A percentile compares a stretch with the other conserved stretches of the same genome.
phyloP scores from a whole-genome alignment of 371 early-diverging fungal species.

The Syncephalis plumigaleata region DNA sequence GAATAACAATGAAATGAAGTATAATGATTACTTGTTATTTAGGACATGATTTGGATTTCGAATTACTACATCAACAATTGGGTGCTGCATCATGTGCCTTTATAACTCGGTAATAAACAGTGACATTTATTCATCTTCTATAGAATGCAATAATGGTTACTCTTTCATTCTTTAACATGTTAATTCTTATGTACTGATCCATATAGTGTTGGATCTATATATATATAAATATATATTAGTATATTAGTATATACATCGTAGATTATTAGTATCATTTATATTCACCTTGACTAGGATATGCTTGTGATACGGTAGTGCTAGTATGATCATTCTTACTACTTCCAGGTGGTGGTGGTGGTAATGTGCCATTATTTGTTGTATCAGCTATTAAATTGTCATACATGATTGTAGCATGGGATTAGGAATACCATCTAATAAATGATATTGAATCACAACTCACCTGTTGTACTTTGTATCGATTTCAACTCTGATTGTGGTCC shows the following conservation, averaged over 20 bases:
- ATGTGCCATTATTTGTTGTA: slow-evolving; percentile 11
- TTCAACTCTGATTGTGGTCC: slow-evolving; percentile 25
- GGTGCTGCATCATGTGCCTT: slow-evolving; percentile 6
- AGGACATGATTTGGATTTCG: slow-evolving; percentile 8
- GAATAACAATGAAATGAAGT: background rate
- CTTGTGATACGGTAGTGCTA: too few species aligned
- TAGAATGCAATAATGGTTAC: background rate
- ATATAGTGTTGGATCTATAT: slow-evolving; percentile 16
- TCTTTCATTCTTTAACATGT: too few species aligned
- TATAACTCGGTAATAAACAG: slow-evolving; percentile 1
- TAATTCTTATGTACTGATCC: slow-evolving; percentile 19
- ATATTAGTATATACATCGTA: too few species aligned
- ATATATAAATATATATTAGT: background rate
- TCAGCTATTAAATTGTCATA: too few species aligned
- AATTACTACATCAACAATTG: slow-evolving; percentile 6
- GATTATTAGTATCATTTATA: too few species aligned
- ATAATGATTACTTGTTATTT: background rate
- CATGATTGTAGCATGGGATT: too few species aligned
- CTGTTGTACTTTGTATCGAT: background rate
- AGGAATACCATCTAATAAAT: too few species aligned
- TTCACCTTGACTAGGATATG: slow-evolving; percentile 18
- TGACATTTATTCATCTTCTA: background rate
- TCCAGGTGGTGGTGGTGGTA: slow-evolving; percentile 20
- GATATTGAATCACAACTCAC: too few species aligned
- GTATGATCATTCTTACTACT: slow-evolving; percentile 1